Percentiles rank a stretch among this genome's conserved stretches.
These are phyloP conservation scores for Xylaria sp. DNA, from an alignment of 2,329 filamentous ascomycete species.

Conservation along the genomic window DNA sequence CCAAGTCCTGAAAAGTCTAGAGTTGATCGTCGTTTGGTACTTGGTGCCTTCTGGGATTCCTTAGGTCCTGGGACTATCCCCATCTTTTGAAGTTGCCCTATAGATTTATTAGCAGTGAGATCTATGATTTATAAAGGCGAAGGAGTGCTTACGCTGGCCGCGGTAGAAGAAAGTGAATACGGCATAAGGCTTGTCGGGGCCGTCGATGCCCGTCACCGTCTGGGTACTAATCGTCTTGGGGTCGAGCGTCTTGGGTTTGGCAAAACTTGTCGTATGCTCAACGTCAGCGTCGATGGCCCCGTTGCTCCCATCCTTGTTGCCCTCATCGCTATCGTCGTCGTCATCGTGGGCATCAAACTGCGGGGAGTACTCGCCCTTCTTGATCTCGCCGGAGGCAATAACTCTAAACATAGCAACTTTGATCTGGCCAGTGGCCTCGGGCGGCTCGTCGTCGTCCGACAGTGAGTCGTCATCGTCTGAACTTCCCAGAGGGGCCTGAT, in stretches of 20 bases:
- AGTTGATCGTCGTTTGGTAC: slow-evolving; percentile 80
- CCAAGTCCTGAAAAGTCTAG: slow-evolving; percentile 87
- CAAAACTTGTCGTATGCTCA: slow-evolving; percentile 97
- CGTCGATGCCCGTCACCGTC: slow-evolving; percentile 98
- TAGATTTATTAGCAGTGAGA: slow-evolving; percentile 31
- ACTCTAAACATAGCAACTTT: slow-evolving; percentile 97
- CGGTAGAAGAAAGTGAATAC: slow-evolving; percentile 98
- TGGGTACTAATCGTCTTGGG: slow-evolving; percentile 98
- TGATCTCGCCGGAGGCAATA: slow-evolving; percentile 94
- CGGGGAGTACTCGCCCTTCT: slow-evolving; percentile 96
- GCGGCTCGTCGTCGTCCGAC: slow-evolving; percentile 80
- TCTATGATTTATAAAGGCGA: background rate
- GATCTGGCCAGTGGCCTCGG: slow-evolving; percentile 96
- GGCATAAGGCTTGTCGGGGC: slow-evolving; percentile 94
- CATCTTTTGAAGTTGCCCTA: slow-evolving; percentile 96
- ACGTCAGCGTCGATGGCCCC: slow-evolving; percentile 79
- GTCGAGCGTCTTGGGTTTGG: slow-evolving; percentile 94
- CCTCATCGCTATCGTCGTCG: slow-evolving; percentile 73
- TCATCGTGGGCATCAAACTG: slow-evolving; percentile 98
- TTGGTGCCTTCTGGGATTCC: slow-evolving; percentile 66
- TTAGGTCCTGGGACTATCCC: slow-evolving; percentile 81
- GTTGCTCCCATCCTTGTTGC: slow-evolving; percentile 63
- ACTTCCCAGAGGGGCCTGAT: slow-evolving; percentile 77
- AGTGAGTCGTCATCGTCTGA: slow-evolving; percentile 78
- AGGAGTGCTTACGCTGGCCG: slow-evolving; percentile 80